phyloP scores from a whole-genome alignment of 805 yeast species.

The Saccharomycopsis sp. region DNA sequence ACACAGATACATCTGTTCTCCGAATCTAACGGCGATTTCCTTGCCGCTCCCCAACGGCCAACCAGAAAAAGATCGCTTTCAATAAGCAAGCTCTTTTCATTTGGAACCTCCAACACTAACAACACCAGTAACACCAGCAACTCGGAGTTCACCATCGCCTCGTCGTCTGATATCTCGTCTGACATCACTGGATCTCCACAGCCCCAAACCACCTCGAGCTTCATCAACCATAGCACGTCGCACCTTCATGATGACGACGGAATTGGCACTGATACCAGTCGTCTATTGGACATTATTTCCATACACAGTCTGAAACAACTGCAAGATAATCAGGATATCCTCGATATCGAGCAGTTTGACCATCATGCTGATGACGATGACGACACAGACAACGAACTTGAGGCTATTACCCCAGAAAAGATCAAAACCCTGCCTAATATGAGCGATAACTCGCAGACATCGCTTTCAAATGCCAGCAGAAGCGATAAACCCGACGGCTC shows the following conservation, averaged over 20 bases:
- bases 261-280: not conserved
- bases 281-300: not conserved
- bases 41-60: conserved; percentile 21
- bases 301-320: too few relatives aligned
- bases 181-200: conserved; percentile 10
- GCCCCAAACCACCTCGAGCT: conserved; percentile 7
- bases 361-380: not conserved
- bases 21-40: not conserved
- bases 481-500: not conserved
- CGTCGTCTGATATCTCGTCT: conserved; percentile 1
- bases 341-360: too few relatives aligned
- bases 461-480: not conserved
- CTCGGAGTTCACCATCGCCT: not conserved
- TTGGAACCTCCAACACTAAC: conserved; percentile 27
- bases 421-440: not conserved
- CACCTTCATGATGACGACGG: not conserved
- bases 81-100: conserved; percentile 34
- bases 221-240: not conserved
- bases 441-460: not conserved
- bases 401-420: not conserved
- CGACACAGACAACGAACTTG: not conserved
- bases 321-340: too few relatives aligned
- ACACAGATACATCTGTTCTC: not conserved
- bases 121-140: conserved; percentile 4
- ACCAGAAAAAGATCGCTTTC: conserved; percentile 38